A percentile compares a stretch with the other conserved stretches of the same genome.
phyloP scores from a whole-genome alignment of 331 rosid genomes.

The Malus hybrid region DNA sequence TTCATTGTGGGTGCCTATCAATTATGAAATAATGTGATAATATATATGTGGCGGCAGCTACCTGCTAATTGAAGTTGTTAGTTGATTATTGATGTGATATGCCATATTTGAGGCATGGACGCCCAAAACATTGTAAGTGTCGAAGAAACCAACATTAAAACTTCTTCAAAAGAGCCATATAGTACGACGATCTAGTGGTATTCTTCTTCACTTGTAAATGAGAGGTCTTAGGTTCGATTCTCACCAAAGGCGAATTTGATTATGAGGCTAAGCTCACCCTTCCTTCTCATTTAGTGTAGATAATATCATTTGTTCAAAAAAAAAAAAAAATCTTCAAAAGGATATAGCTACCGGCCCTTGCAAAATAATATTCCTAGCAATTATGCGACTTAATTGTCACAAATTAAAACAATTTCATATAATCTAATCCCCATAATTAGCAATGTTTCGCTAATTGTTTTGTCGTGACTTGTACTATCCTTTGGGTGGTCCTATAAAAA shows the following conservation, averaged over 20 bases:
- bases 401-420: neutral
- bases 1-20: neutral
- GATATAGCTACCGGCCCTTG: neutral
- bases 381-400: neutral
- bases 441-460: neutral
- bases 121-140: neutral
- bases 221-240: too few species aligned
- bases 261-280: too few species aligned
- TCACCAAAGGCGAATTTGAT: too few species aligned
- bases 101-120: neutral
- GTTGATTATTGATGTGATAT: neutral
- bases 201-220: rapidly evolving
- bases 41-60: neutral
- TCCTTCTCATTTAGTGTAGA: too few species aligned
- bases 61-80: neutral
- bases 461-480: neutral
- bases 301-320: too few species aligned
- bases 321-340: too few species aligned
- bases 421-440: neutral
- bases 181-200: too few species aligned
- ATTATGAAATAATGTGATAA: neutral
- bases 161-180: neutral
- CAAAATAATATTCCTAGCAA: neutral
- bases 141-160: neutral
- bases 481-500: neutral